Percentiles rank a stretch among this genome's conserved stretches.
Evolutionary conservation across 179 eudicot genomes (phyloP).

Genomic region (Silene noctiflora): DNA sequence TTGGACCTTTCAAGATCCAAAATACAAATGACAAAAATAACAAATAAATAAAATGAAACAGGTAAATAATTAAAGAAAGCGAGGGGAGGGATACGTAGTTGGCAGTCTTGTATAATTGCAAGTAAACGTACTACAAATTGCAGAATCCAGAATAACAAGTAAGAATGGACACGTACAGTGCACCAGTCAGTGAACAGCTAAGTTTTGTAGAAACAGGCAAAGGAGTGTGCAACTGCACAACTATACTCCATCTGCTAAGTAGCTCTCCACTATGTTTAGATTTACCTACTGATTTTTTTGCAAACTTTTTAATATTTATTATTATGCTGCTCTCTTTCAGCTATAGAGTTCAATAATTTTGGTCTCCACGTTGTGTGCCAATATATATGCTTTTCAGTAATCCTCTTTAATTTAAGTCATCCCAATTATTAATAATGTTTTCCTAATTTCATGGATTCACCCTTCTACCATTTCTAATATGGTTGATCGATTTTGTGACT

Average conservation of each 20-base stretch:
- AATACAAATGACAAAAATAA: too few relatives aligned
- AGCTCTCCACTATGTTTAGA: not conserved
- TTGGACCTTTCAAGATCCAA: too few relatives aligned
- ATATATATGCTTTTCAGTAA: not conserved
- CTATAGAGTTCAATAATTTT: not conserved
- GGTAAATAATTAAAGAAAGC: too few relatives aligned
- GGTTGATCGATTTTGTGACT: too few relatives aligned
- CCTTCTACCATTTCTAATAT: too few relatives aligned
- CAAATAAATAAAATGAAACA: too few relatives aligned
- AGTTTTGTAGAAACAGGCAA: constrained; percentile 2
- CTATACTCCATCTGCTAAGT: not conserved
- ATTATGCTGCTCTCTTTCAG: not conserved
- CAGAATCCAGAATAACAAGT: not conserved
- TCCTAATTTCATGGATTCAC: too few relatives aligned
- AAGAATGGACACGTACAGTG: constrained; percentile 5
- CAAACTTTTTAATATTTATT: not conserved
- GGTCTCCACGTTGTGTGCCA: not conserved
- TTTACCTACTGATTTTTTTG: not conserved
- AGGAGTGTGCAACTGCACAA: constrained; percentile 13
- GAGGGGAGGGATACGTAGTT: too few relatives aligned
- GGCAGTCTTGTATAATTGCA: not conserved
- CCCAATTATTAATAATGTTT: too few relatives aligned
- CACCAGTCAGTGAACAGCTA: constrained; percentile 9
- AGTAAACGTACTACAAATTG: not conserved
- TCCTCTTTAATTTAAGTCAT: too few relatives aligned